phyloP scores from a whole-genome alignment of 257 asterid genomes.

The Haberlea rhodopensis region DNA sequence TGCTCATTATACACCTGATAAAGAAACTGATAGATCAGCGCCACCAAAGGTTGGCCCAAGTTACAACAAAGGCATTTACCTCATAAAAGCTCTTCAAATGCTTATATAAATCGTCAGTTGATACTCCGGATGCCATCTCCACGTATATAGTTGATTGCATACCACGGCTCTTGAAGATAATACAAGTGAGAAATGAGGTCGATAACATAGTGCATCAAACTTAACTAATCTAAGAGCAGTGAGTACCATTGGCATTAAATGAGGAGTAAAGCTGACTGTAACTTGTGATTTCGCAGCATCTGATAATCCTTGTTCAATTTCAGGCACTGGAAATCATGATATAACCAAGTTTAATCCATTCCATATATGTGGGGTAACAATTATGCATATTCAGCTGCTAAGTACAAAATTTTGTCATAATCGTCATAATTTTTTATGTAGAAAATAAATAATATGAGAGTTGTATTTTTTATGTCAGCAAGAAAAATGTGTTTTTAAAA shows the following conservation, averaged over 20 bases:
- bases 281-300: conserved; percentile 75
- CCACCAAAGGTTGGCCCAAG: conserved; percentile 1
- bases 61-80: conserved; percentile 36
- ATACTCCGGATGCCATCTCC: conserved; percentile 75
- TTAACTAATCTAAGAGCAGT: conserved; percentile 16
- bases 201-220: neutral
- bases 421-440: no score
- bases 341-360: conserved; percentile 2
- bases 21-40: neutral
- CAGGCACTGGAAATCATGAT: conserved; percentile 63
- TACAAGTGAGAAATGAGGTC: conserved; percentile 5
- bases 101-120: conserved; percentile 65
- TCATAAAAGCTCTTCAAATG: conserved; percentile 57
- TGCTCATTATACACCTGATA: conserved; percentile 1
- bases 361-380: neutral
- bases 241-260: conserved; percentile 91
- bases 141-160: conserved; percentile 97
- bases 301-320: conserved; percentile 94
- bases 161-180: conserved; percentile 74
- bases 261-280: conserved; percentile 97
- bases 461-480: neutral
- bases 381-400: neutral
- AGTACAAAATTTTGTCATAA: no score
- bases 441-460: no score
- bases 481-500: neutral